These are phyloP conservation scores for Syncephalastrum monosporum DNA, from an alignment of 371 early-diverging fungal species.

Conservation along the genomic window DNA sequence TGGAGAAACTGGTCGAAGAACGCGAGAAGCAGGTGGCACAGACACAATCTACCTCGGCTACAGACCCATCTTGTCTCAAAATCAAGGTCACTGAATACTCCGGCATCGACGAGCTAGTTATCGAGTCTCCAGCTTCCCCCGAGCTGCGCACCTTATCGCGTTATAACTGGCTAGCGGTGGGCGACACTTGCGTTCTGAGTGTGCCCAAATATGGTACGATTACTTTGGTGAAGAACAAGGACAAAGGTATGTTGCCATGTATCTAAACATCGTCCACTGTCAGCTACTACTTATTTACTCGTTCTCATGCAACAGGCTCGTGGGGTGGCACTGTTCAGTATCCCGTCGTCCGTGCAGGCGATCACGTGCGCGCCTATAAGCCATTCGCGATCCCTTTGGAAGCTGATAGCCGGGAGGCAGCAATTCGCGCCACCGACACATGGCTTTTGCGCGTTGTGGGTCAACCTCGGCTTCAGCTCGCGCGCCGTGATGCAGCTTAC, in stretches of 20 bases:
- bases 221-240: conserved; percentile 10
- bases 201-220: conserved; percentile 25
- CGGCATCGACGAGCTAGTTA: conserved; percentile 46
- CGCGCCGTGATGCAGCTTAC: conserved; percentile 49
- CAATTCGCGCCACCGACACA: conserved; percentile 65
- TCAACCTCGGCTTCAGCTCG: conserved; percentile 3
- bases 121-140: conserved; percentile 31
- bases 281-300: too few relatives aligned
- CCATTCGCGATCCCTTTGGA: conserved; percentile 22
- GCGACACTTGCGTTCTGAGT: conserved; percentile 36
- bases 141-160: conserved; percentile 27
- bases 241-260: too few relatives aligned
- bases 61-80: too few relatives aligned
- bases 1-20: conserved; percentile 12
- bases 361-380: too few relatives aligned
- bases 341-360: too few relatives aligned
- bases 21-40: neutral
- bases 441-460: conserved; percentile 38
- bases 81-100: conserved; percentile 53
- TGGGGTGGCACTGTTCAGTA: too few relatives aligned
- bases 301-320: too few relatives aligned
- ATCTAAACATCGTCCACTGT: too few relatives aligned
- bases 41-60: too few relatives aligned
- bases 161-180: conserved; percentile 53
- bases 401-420: conserved; percentile 43